Percentiles rank a stretch among this genome's conserved stretches.
phyloP scores from a whole-genome alignment of 129 eudicot genomes.

The Pseudognaphalium luteoalbum region DNA sequence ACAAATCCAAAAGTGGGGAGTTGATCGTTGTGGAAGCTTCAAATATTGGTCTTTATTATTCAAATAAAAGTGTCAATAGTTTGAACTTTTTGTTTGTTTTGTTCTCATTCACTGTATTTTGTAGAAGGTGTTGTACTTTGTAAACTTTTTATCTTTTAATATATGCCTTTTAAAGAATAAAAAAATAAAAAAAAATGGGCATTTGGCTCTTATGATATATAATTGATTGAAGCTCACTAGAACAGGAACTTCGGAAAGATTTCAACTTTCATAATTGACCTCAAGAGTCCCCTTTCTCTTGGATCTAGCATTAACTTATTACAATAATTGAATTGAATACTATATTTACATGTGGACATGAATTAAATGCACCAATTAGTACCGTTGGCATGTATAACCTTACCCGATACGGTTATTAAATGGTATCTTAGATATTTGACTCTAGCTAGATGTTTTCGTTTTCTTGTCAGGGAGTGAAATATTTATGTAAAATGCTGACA shows the following conservation, averaged over 20 bases:
- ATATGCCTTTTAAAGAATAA: no score
- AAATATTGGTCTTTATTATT: no score
- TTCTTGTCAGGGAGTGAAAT: background rate
- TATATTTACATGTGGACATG: conserved; percentile 28
- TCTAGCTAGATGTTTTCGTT: background rate
- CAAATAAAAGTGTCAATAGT: no score
- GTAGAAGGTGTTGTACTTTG: no score
- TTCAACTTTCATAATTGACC: conserved; percentile 41
- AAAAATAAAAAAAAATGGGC: no score
- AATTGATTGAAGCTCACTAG: conserved; percentile 33
- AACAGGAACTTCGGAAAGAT: conserved; percentile 17
- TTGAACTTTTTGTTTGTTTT: no score
- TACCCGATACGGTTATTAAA: background rate
- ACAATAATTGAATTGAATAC: conserved; percentile 29
- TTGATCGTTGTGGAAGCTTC: no score
- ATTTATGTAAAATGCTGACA: background rate
- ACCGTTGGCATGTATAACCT: background rate
- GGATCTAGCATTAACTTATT: conserved; percentile 36
- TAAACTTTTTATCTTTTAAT: no score
- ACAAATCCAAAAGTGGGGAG: no score
- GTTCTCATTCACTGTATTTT: no score
- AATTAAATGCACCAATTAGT: conserved; percentile 24
- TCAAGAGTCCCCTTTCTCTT: conserved; percentile 36
- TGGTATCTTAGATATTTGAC: background rate
- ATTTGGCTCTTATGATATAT: conserved; percentile 26